Evolutionary conservation across 495 filamentous ascomycete genomes (phyloP).

Genomic region (Trichoderma reesei): DNA sequence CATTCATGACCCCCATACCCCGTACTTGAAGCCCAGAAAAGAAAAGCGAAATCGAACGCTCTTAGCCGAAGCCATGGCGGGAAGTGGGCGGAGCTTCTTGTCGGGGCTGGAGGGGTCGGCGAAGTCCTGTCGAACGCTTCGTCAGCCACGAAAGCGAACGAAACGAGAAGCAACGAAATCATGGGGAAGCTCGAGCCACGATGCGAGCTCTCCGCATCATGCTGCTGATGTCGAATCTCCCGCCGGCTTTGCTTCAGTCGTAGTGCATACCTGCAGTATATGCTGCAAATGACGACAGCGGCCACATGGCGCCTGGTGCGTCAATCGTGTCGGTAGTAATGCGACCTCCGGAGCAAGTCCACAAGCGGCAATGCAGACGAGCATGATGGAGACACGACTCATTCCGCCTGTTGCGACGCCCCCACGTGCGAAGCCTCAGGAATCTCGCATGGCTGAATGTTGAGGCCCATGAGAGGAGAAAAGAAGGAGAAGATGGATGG

Average conservation of each 20-base stretch:
- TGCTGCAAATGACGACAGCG: too few species aligned
- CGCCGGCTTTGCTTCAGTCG: too few species aligned
- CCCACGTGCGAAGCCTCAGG: neutral
- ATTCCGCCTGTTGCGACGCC: neutral
- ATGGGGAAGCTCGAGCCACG: neutral
- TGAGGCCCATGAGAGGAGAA: neutral
- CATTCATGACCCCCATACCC: too few species aligned
- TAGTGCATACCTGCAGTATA: too few species aligned
- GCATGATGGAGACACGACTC: too few species aligned
- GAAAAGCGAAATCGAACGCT: neutral
- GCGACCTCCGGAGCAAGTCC: too few species aligned
- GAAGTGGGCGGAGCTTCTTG: neutral
- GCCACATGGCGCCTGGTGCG: too few species aligned
- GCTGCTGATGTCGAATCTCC: too few species aligned
- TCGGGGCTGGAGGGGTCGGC: neutral
- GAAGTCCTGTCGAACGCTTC: neutral
- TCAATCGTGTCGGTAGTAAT: too few species aligned
- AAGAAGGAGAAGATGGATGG: too few species aligned
- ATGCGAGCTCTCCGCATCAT: neutral
- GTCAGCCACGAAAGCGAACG: neutral
- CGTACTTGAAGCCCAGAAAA: neutral
- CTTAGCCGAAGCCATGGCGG: neutral
- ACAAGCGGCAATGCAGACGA: too few species aligned
- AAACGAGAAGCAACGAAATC: neutral
- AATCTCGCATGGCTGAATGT: neutral